phyloP scores from a whole-genome alignment of 495 filamentous ascomycete species.

The Penicillium bialowiezense region DNA sequence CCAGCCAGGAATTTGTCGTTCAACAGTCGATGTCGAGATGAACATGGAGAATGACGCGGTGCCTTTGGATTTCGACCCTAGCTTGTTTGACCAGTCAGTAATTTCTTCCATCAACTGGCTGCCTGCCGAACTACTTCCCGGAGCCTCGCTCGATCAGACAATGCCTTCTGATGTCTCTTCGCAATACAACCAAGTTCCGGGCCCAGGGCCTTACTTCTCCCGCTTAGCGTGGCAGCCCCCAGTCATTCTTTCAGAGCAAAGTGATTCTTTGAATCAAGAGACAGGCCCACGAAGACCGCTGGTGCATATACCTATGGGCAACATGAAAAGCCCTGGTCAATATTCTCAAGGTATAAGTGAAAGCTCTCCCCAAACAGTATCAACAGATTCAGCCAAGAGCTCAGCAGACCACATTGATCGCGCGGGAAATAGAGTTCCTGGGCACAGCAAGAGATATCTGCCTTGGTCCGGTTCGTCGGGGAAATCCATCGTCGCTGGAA shows the following conservation, averaged over 20 bases:
- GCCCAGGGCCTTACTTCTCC: conserved; percentile 15
- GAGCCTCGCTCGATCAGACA: conserved; percentile 9
- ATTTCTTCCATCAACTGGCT: conserved; percentile 40
- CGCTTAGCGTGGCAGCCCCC: conserved; percentile 33
- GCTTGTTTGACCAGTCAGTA: conserved; percentile 25
- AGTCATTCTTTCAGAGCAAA: conserved; percentile 17
- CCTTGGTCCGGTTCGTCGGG: conserved; percentile 18
- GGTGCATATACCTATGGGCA: conserved; percentile 19
- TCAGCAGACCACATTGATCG: conserved; percentile 39
- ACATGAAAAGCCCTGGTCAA: conserved; percentile 16
- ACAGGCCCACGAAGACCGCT: conserved; percentile 22
- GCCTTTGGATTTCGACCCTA: conserved; percentile 21
- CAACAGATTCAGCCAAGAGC: conserved; percentile 20
- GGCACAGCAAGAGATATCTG: conserved; percentile 25
- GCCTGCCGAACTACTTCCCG: conserved; percentile 24
- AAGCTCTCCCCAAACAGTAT: conserved; percentile 18
- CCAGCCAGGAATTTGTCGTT: conserved; percentile 12
- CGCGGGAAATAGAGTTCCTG: conserved; percentile 29
- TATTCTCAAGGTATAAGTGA: conserved; percentile 18
- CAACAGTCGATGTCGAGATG: conserved; percentile 18
- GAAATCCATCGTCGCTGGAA: conserved; percentile 10
- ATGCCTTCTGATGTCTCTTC: conserved; percentile 9
- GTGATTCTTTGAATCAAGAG: conserved; percentile 16
- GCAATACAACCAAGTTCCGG: conserved; percentile 16
- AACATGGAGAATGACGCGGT: conserved; percentile 17